A percentile compares a stretch with the other conserved stretches of the same genome.
Evolutionary conservation across 2,329 filamentous ascomycete genomes (phyloP).

Genomic region (Colletotrichum gigasporum): DNA sequence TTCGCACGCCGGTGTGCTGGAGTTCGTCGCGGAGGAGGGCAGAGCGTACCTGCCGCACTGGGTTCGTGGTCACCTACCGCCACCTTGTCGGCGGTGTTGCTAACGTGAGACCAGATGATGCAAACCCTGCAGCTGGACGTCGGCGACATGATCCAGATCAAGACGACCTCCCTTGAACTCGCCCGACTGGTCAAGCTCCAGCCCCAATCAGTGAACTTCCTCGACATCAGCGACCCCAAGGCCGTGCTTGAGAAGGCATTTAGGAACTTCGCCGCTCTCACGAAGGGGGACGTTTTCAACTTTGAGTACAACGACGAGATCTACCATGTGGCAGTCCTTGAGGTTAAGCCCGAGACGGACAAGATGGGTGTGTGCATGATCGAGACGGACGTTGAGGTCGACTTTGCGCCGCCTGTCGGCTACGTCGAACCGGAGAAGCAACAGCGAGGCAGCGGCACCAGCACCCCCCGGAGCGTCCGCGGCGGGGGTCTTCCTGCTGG

Average conservation of each 20-base stretch:
- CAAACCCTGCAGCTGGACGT: conserved; percentile 88
- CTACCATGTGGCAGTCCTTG: conserved; percentile 92
- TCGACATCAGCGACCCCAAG: conserved; percentile 97
- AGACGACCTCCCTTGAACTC: conserved; percentile 90
- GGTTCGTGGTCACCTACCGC: conserved; percentile 60
- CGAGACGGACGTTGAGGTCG: conserved; percentile 95
- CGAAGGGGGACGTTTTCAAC: conserved; percentile 93
- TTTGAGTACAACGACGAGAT: conserved; percentile 96
- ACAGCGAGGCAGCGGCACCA: conserved; percentile 75
- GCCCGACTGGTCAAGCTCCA: conserved; percentile 96
- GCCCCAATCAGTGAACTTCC: conserved; percentile 90
- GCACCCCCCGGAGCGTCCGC: conserved; percentile 77
- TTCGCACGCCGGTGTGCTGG: conserved; percentile 93
- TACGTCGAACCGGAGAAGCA: conserved; percentile 86
- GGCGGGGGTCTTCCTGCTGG: conserved; percentile 71
- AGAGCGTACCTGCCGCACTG: conserved; percentile 96
- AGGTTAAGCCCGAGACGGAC: conserved; percentile 86
- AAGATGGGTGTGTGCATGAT: conserved; percentile 93
- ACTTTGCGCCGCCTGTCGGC: conserved; percentile 93
- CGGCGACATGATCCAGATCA: conserved; percentile 93
- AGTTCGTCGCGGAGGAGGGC: conserved; percentile 97
- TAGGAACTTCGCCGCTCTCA: conserved; percentile 92
- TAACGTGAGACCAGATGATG: conserved; percentile 76
- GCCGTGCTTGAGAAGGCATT: conserved; percentile 97
- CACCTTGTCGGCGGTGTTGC: not conserved